A percentile compares a stretch with the other conserved stretches of the same genome.
Evolutionary conservation across 192 early-diverging fungal genomes (phyloP).

Genomic region (Fimicolochytrium jonesii): DNA sequence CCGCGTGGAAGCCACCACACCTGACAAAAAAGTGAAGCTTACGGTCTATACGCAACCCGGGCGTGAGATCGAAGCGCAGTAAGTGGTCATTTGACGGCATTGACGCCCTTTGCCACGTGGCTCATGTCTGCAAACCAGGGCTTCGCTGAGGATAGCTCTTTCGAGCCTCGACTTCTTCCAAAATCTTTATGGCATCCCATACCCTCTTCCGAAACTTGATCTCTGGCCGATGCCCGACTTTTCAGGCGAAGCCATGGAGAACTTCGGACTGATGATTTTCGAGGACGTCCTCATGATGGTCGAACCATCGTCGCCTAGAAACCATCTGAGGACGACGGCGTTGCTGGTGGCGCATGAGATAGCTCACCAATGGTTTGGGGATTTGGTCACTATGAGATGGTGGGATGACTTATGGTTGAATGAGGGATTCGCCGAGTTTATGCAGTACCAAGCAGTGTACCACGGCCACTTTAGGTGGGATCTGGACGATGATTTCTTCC

Average conservation of each 20-base stretch:
- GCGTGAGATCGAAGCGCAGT: neutral
- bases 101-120: too few species aligned
- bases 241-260: constrained; percentile 71
- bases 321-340: constrained; percentile 53
- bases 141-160: constrained; percentile 48
- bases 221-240: constrained; percentile 87
- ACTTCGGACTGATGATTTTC: constrained; percentile 75
- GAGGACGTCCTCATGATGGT: neutral
- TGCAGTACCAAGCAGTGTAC: constrained; percentile 29
- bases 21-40: neutral
- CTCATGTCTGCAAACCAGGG: too few species aligned
- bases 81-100: too few species aligned
- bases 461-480: constrained; percentile 12
- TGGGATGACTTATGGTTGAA: constrained; percentile 79
- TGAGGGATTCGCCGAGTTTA: constrained; percentile 94
- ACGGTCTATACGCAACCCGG: neutral
- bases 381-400: constrained; percentile 83
- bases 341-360: constrained; percentile 42
- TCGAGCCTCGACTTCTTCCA: constrained; percentile 73
- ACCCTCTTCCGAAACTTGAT: constrained; percentile 78
- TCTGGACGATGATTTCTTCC: constrained; percentile 25
- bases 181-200: constrained; percentile 67
- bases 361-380: constrained; percentile 43
- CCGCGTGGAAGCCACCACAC: too few species aligned
- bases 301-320: constrained; percentile 75